A percentile compares a stretch with the other conserved stretches of the same genome.
Evolutionary conservation across 148 eudicot genomes (phyloP).

Genomic region (Spergularia bocconei): DNA sequence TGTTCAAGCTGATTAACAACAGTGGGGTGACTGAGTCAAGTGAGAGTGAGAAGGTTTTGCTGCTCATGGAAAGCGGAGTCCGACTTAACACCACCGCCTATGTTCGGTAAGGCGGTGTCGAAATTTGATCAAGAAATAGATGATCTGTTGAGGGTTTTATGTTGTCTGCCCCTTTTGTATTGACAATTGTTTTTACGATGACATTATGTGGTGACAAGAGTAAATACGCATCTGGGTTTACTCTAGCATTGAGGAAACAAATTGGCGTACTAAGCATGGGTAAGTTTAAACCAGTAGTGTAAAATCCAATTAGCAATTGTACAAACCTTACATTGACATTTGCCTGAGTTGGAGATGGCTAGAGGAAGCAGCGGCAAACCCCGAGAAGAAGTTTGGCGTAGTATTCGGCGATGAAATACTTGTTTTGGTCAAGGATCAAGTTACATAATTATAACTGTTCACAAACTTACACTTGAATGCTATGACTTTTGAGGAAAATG

Average conservation of each 20-base stretch:
- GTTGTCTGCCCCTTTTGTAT: background rate
- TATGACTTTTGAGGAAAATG: too few relatives aligned
- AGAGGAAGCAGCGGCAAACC: too few relatives aligned
- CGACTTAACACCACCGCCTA: slow-evolving; percentile 89
- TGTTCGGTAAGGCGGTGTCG: slow-evolving; percentile 45
- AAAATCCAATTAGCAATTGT: too few relatives aligned
- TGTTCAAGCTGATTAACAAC: slow-evolving; percentile 95
- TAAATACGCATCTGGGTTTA: slow-evolving; percentile 92
- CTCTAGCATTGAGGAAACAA: slow-evolving; percentile 93
- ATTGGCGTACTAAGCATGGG: too few relatives aligned
- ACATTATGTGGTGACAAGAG: slow-evolving; percentile 73
- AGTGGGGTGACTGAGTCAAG: slow-evolving; percentile 98
- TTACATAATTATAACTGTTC: too few relatives aligned
- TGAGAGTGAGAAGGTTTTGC: slow-evolving; percentile 94
- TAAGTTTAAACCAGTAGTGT: too few relatives aligned
- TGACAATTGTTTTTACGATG: background rate
- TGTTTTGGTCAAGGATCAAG: too few relatives aligned
- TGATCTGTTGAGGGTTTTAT: background rate
- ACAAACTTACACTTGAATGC: too few relatives aligned
- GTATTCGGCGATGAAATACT: too few relatives aligned
- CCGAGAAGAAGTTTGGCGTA: too few relatives aligned
- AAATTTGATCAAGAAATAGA: background rate
- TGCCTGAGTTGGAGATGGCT: too few relatives aligned
- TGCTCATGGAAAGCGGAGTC: slow-evolving; percentile 95
- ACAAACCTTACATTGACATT: too few relatives aligned